These are phyloP conservation scores for Colletotrichum cereale DNA, from an alignment of 2,329 filamentous ascomycete species.

Conservation along the genomic window DNA sequence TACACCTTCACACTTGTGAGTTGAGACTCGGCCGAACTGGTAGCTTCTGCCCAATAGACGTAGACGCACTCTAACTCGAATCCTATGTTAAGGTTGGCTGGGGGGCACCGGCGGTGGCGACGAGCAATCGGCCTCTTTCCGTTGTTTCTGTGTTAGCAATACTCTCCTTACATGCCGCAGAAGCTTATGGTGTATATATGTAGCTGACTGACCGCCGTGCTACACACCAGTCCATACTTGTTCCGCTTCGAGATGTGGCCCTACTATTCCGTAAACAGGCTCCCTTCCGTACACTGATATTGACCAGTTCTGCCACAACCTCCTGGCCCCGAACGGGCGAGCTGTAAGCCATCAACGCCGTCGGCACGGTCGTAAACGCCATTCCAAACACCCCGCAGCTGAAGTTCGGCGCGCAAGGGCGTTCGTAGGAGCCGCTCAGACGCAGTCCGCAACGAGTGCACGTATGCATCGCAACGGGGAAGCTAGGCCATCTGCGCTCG, in stretches of 20 bases:
- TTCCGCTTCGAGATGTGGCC: not conserved
- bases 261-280: not conserved
- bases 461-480: not conserved
- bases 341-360: not conserved
- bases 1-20: not conserved
- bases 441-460: not conserved
- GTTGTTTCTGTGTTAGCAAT: too few species aligned
- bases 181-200: too few species aligned
- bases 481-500: not conserved
- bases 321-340: too few species aligned
- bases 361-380: not conserved
- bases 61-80: not conserved
- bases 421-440: not conserved
- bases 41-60: not conserved
- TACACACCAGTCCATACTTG: not conserved
- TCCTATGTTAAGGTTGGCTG: not conserved
- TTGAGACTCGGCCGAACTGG: too few species aligned
- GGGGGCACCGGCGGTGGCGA: too few species aligned
- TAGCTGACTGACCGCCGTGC: not conserved
- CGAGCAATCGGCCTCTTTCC: too few species aligned
- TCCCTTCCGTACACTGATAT: too few species aligned
- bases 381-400: not conserved
- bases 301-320: too few species aligned
- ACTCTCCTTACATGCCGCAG: too few species aligned
- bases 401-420: not conserved